phyloP scores from a whole-genome alignment of 2,329 filamentous ascomycete species.

The Aspergillus aculeatinus region DNA sequence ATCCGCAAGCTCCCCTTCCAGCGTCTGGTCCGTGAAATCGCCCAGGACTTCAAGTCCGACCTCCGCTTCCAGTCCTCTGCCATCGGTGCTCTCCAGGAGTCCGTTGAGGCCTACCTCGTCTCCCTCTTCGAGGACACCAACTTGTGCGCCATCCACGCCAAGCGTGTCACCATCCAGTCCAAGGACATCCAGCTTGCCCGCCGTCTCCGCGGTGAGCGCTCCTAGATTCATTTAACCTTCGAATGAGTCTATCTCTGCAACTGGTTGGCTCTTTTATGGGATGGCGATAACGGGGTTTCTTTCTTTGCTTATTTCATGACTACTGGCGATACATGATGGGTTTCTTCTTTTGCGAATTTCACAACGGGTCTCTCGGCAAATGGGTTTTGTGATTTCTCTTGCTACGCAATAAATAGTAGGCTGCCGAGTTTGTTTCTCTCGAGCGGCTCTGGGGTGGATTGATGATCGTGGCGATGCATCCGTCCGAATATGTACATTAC shows the following conservation, averaged over 20 bases:
- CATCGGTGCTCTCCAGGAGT: slow-evolving; percentile 96
- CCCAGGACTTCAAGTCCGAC: slow-evolving; percentile 91
- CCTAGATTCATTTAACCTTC: slow-evolving; percentile 53
- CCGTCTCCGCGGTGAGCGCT: slow-evolving; percentile 90
- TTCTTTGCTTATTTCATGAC: slow-evolving; percentile 39
- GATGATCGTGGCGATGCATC: slow-evolving; percentile 28
- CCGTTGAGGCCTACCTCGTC: slow-evolving; percentile 97
- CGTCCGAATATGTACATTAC: slow-evolving; percentile 38
- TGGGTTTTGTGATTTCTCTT: slow-evolving; percentile 37
- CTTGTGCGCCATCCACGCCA: slow-evolving; percentile 97
- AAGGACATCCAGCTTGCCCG: slow-evolving; percentile 98
- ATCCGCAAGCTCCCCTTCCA: slow-evolving; percentile 98
- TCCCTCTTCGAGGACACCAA: slow-evolving; percentile 98
- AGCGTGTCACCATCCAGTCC: slow-evolving; percentile 92
- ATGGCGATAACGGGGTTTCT: slow-evolving; percentile 43
- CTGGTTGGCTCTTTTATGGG: slow-evolving; percentile 35
- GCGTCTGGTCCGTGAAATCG: slow-evolving; percentile 94
- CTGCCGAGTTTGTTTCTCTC: slow-evolving; percentile 19
- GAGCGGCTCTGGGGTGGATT: slow-evolving; percentile 28
- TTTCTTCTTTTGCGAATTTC: slow-evolving; percentile 40
- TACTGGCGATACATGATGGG: slow-evolving; percentile 47
- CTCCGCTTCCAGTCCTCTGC: slow-evolving; percentile 98
- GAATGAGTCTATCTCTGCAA: slow-evolving; percentile 30
- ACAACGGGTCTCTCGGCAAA: slow-evolving; percentile 34
- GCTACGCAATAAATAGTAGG: slow-evolving; percentile 32